phyloP scores from a whole-genome alignment of 495 filamentous ascomycete genomes.

The Trichoderma virens region DNA sequence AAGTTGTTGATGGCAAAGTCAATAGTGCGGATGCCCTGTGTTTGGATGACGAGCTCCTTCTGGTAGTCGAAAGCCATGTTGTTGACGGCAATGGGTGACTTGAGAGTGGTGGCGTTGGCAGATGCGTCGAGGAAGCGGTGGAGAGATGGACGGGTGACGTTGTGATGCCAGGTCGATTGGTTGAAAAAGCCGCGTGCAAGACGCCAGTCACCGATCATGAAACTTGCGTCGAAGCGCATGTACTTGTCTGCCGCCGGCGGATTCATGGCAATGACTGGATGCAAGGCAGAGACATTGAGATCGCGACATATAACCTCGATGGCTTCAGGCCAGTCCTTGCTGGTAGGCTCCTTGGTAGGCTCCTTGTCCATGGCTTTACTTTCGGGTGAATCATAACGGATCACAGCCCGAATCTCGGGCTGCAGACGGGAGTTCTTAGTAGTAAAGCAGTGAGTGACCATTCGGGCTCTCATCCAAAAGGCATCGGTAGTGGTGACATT shows the following conservation, averaged over 20 bases:
- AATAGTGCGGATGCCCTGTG: background rate
- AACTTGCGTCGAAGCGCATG: conserved; percentile 12
- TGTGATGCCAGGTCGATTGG: background rate
- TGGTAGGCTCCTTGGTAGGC: background rate
- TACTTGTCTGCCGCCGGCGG: conserved; percentile 12
- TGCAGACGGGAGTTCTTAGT: conserved; percentile 15
- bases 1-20: conserved; percentile 53
- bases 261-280: background rate
- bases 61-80: conserved; percentile 51
- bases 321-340: conserved; percentile 11
- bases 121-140: conserved; percentile 1
- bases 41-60: conserved; percentile 45
- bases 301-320: conserved; percentile 10
- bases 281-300: conserved; percentile 8
- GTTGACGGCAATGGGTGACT: conserved; percentile 38
- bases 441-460: conserved; percentile 24
- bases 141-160: background rate
- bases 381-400: background rate
- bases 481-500: conserved; percentile 21
- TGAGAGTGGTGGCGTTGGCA: conserved; percentile 13
- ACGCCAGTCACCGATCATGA: conserved; percentile 12
- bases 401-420: conserved; percentile 21
- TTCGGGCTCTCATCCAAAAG: conserved; percentile 17
- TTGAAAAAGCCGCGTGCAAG: background rate
- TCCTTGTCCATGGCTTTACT: background rate